A percentile compares a stretch with the other conserved stretches of the same genome.
These are phyloP conservation scores for Gossypium laxum DNA, from an alignment of 441 rosid species.

Conservation along the genomic window DNA sequence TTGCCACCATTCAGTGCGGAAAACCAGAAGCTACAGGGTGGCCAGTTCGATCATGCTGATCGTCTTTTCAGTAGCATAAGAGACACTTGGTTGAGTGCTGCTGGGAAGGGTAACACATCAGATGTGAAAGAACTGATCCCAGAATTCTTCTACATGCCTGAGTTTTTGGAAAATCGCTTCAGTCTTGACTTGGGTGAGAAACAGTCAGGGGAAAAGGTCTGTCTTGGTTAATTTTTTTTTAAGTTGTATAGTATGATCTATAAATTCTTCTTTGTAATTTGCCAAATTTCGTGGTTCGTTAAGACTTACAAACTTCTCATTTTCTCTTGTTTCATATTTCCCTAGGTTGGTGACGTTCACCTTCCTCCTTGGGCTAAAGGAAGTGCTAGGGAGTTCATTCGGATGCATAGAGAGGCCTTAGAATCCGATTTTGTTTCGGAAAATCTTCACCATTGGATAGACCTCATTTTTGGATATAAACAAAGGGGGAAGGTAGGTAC, in stretches of 20 bases:
- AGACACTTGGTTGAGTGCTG: constrained; percentile 99
- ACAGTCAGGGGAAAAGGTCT: constrained; percentile 98
- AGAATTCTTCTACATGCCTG: constrained; percentile 97
- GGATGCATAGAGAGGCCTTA: constrained; percentile 90
- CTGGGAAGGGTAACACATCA: constrained; percentile 95
- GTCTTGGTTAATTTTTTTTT: constrained; percentile 18
- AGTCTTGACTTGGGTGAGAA: constrained; percentile 88
- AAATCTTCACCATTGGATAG: constrained; percentile 98
- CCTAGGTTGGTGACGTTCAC: constrained; percentile 76
- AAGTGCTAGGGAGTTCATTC: constrained; percentile 84
- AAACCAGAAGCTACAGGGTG: constrained; percentile 99
- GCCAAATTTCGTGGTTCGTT: not conserved
- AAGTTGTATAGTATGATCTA: not conserved
- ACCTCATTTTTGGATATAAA: constrained; percentile 92
- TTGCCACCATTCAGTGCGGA: constrained; percentile 94
- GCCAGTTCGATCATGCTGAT: constrained; percentile 99
- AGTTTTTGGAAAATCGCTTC: constrained; percentile 82
- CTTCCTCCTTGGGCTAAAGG: constrained; percentile 99
- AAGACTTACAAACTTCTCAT: constrained; percentile 7
- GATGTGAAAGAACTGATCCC: constrained; percentile 99
- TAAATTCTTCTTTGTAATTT: constrained; percentile 5
- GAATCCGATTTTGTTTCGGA: constrained; percentile 95
- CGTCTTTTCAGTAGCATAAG: constrained; percentile 84
- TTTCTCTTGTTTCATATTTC: constrained; percentile 8
- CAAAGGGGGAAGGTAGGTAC: constrained; percentile 90